These are phyloP conservation scores for Acacia crassicarpa DNA, from an alignment of 306 rosid species.

Conservation along the genomic window DNA sequence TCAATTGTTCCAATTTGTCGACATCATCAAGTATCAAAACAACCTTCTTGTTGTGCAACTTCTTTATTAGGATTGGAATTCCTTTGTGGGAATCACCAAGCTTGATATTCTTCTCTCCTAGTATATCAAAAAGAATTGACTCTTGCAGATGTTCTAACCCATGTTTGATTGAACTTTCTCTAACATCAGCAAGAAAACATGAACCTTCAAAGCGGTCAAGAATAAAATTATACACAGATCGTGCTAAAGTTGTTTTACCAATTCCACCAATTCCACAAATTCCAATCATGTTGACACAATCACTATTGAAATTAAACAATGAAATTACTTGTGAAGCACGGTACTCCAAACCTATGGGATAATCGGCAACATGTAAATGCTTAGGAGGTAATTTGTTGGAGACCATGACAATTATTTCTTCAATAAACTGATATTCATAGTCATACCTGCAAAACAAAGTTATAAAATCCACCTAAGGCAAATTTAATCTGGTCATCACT, in stretches of 20 bases:
- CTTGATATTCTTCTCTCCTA: slow-evolving; percentile 10
- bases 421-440: slow-evolving; percentile 11
- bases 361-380: not conserved
- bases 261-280: not conserved
- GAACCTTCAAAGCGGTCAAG: slow-evolving; percentile 8
- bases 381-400: not conserved
- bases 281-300: not conserved
- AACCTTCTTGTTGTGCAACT: not conserved
- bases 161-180: not conserved
- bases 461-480: not conserved
- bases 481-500: not conserved
- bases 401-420: not conserved
- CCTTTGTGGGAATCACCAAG: not conserved
- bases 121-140: not conserved
- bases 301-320: not conserved
- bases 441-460: not conserved
- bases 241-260: not conserved
- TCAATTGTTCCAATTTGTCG: not conserved
- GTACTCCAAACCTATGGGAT: not conserved
- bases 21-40: not conserved
- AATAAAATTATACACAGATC: not conserved
- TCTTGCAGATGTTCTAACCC: slow-evolving; percentile 18
- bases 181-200: slow-evolving; percentile 19
- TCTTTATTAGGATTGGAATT: not conserved
- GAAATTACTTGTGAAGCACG: not conserved